These are phyloP conservation scores for Eucalyptus regnans DNA, from an alignment of 345 rosid genomes.

Conservation along the genomic window DNA sequence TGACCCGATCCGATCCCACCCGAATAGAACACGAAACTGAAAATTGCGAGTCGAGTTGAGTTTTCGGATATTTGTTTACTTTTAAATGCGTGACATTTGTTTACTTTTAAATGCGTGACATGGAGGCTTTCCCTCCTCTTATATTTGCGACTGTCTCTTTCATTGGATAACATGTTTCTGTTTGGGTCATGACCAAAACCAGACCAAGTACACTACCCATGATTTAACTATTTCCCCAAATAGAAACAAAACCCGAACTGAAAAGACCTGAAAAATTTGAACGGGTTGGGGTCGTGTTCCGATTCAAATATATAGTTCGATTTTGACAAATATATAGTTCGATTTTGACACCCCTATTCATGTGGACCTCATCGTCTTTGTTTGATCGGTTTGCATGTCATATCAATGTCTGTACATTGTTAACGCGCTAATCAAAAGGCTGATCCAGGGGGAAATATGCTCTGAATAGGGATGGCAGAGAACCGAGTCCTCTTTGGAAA, in stretches of 20 bases:
- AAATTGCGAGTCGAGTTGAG: fast-evolving
- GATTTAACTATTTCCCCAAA: not conserved
- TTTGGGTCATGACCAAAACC: not conserved
- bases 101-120: no score
- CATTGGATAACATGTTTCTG: not conserved
- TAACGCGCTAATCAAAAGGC: not conserved
- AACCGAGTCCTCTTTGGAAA: not conserved
- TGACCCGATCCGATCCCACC: not conserved
- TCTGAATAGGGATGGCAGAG: not conserved
- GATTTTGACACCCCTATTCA: not conserved
- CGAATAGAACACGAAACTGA: not conserved
- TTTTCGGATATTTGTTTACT: not conserved
- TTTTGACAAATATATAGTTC: not conserved
- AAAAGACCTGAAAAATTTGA: not conserved
- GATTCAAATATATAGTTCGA: no score
- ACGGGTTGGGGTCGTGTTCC: not conserved
- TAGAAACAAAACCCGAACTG: not conserved
- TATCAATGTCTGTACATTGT: not conserved
- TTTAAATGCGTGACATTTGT: not conserved
- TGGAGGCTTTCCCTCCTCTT: no score
- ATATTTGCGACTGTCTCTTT: not conserved
- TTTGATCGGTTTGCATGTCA: not conserved
- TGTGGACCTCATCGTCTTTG: not conserved
- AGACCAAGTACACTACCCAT: not conserved
- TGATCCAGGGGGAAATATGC: not conserved